Percentiles rank a stretch among this genome's conserved stretches.
These are phyloP conservation scores for Saturnispora serradocipensis DNA, from an alignment of 805 yeast genomes.

Conservation along the genomic window DNA sequence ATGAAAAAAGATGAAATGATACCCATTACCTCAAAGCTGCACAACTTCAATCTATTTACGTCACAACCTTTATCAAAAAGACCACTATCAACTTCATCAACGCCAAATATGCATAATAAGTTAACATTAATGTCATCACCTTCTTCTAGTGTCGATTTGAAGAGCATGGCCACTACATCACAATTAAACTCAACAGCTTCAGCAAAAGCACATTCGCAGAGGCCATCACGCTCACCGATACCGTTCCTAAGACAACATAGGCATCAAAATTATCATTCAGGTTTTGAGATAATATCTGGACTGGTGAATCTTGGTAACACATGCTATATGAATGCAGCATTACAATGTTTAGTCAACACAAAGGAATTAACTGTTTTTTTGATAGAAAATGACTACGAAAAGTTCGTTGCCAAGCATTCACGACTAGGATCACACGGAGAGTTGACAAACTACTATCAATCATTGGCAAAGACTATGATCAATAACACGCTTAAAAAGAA, in stretches of 20 bases:
- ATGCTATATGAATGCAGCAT: conserved; percentile 83
- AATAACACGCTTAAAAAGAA: conserved; percentile 24
- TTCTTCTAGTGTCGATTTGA: neutral
- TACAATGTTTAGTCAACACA: conserved; percentile 80
- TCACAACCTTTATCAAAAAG: neutral
- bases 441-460: conserved; percentile 40
- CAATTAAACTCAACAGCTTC: conserved; percentile 13
- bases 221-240: conserved; percentile 1
- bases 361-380: conserved; percentile 57
- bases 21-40: neutral
- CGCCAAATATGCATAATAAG: neutral
- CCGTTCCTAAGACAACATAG: neutral
- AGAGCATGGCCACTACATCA: conserved; percentile 9
- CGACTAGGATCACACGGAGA: conserved; percentile 75
- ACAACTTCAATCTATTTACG: neutral
- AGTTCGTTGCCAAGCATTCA: conserved; percentile 64
- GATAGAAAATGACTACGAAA: conserved; percentile 47
- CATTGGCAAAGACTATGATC: conserved; percentile 30
- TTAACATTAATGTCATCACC: neutral
- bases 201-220: conserved; percentile 6
- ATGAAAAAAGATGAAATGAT: neutral
- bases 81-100: neutral
- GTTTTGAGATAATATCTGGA: conserved; percentile 45
- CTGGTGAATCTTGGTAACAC: conserved; percentile 79
- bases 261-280: neutral